These are phyloP conservation scores for Colletotrichum tofieldiae DNA, from an alignment of 2,329 filamentous ascomycete genomes.

Conservation along the genomic window DNA sequence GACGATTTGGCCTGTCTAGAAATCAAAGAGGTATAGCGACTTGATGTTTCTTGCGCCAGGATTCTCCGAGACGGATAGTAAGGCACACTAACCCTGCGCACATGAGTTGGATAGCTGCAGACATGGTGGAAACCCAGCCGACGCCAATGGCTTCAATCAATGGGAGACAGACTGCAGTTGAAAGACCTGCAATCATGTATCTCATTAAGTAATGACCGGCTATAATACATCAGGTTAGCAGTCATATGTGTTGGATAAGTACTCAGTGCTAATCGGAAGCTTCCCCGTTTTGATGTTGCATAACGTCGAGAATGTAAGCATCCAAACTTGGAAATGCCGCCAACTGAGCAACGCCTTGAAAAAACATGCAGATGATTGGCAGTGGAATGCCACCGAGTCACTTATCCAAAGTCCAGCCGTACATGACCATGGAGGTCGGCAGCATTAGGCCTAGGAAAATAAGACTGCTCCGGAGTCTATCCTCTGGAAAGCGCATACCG, in stretches of 20 bases:
- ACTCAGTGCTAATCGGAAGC: background rate
- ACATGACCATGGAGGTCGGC: conserved; percentile 76
- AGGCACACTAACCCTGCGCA: conserved; percentile 12
- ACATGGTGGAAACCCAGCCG: conserved; percentile 85
- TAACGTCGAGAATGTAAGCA: conserved; percentile 87
- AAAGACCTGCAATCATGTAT: conserved; percentile 81
- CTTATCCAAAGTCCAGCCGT: conserved; percentile 67
- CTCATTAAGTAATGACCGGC: conserved; percentile 86
- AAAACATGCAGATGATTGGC: conserved; percentile 81
- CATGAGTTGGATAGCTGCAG: conserved; percentile 40
- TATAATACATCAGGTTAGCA: conserved; percentile 60
- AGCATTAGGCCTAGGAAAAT: conserved; percentile 71
- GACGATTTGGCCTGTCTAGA: too few relatives aligned
- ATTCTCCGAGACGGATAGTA: background rate
- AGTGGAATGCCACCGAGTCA: conserved; percentile 68
- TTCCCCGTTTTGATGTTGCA: conserved; percentile 63
- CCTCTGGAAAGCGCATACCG: conserved; percentile 76
- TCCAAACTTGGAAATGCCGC: conserved; percentile 84
- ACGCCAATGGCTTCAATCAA: conserved; percentile 81
- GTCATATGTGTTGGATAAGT: too few relatives aligned
- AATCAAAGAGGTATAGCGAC: background rate
- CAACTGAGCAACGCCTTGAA: conserved; percentile 81
- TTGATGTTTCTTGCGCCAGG: conserved; percentile 6
- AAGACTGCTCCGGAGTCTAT: conserved; percentile 74
- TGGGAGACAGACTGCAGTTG: conserved; percentile 80